phyloP scores from a whole-genome alignment of 768 basidiomycete genomes.

The Lepiota venenata region DNA sequence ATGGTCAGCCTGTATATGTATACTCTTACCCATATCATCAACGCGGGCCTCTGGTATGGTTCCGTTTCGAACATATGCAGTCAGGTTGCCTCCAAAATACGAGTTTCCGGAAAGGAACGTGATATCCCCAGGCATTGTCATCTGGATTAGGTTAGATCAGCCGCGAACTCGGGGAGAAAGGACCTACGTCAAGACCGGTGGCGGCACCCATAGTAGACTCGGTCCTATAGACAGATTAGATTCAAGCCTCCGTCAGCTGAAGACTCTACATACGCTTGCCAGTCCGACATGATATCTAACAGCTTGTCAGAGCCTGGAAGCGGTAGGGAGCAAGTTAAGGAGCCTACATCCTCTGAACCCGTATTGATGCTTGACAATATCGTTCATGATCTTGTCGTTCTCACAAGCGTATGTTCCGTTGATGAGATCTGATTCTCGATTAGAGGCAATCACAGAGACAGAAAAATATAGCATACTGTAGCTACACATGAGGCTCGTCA shows the following conservation, averaged over 20 bases:
- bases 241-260: neutral
- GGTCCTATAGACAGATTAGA: conserved; percentile 25
- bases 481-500: conserved; percentile 72
- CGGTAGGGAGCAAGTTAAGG: neutral
- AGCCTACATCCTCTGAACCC: conserved; percentile 72
- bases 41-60: conserved; percentile 63
- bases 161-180: neutral
- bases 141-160: conserved; percentile 31
- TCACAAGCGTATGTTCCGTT: conserved; percentile 77
- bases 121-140: conserved; percentile 70
- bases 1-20: neutral
- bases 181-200: conserved; percentile 60
- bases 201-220: conserved; percentile 58
- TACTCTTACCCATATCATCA: conserved; percentile 67
- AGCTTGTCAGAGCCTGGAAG: neutral
- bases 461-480: conserved; percentile 46
- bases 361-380: conserved; percentile 70
- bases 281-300: conserved; percentile 69
- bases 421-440: conserved; percentile 43
- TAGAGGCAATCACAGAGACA: neutral
- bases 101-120: conserved; percentile 44
- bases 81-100: conserved; percentile 70
- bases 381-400: conserved; percentile 67
- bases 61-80: conserved; percentile 64
- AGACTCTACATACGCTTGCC: conserved; percentile 46